Conservation (phyloP, 352 stramenopile genomes). For the Peronospora belbahrii region DNA sequence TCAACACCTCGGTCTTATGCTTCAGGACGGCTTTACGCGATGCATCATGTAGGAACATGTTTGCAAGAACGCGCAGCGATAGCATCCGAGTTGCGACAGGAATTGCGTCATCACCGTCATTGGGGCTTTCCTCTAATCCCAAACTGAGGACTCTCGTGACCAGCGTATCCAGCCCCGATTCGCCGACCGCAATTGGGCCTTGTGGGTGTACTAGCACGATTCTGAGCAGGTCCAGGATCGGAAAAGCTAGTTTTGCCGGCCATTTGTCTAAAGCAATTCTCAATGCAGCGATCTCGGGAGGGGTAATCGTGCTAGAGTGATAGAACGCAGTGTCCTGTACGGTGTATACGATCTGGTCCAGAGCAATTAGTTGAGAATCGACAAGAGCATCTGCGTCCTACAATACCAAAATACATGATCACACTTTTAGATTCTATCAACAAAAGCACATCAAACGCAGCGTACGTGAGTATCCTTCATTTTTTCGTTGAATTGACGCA, state of each 20-base stretch:
- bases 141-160: conserved; percentile 33
- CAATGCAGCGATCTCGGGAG: conserved; percentile 53
- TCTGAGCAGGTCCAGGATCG: conserved; percentile 87
- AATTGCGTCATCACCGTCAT: conserved; percentile 24
- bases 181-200: conserved; percentile 36
- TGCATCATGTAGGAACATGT: conserved; percentile 61
- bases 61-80: conserved; percentile 60
- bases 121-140: conserved; percentile 21
- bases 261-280: conserved; percentile 56
- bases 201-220: conserved; percentile 87
- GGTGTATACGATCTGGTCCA: conserved; percentile 52
- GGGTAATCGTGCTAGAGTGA: conserved; percentile 84
- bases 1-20: conserved; percentile 49
- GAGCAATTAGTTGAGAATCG: conserved; percentile 43
- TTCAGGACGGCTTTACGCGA: conserved; percentile 36
- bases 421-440: neutral
- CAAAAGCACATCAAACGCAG: conserved; percentile 9
- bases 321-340: conserved; percentile 86
- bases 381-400: conserved; percentile 19
- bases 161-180: conserved; percentile 27
- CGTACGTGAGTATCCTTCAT: conserved; percentile 40
- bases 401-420: neutral
- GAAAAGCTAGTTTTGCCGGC: conserved; percentile 78
- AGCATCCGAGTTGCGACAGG: conserved; percentile 69
- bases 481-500: conserved; percentile 87